Percentiles rank a stretch among this genome's conserved stretches.
Evolutionary conservation across 257 asterid species (phyloP).

Genomic region (Asclepias syriaca): DNA sequence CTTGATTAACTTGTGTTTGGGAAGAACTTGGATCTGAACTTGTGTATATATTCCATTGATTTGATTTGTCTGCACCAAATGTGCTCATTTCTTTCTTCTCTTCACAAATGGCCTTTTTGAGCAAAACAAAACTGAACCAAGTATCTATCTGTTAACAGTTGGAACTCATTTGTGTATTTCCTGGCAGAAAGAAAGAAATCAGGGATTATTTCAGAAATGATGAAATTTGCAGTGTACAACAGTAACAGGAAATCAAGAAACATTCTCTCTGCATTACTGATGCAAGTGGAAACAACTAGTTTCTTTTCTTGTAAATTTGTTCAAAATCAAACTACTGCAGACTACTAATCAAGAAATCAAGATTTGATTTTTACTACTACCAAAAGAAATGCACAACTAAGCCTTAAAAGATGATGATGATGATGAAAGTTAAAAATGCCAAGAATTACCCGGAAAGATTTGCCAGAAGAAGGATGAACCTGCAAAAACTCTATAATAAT

Average conservation of each 20-base stretch:
- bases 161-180: constrained; percentile 5
- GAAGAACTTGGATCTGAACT: constrained; percentile 44
- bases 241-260: not conserved
- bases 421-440: not conserved
- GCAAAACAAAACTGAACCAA: not conserved
- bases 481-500: not conserved
- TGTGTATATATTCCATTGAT: constrained; percentile 46
- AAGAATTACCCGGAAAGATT: constrained; percentile 7
- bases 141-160: not conserved
- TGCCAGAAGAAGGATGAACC: not conserved
- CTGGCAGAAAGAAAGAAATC: not conserved
- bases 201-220: not conserved
- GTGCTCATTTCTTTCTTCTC: constrained; percentile 40
- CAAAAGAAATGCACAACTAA: not conserved
- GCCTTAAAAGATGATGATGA: too few species aligned
- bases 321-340: not conserved
- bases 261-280: not conserved
- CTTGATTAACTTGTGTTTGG: constrained; percentile 31
- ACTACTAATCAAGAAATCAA: not conserved
- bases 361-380: not conserved
- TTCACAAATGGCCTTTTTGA: not conserved
- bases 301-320: not conserved
- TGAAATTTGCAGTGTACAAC: too few species aligned
- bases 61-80: constrained; percentile 38
- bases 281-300: not conserved